Evolutionary conservation across 129 eudicot genomes (phyloP).

Genomic region (Centrapalus pauciflorus): DNA sequence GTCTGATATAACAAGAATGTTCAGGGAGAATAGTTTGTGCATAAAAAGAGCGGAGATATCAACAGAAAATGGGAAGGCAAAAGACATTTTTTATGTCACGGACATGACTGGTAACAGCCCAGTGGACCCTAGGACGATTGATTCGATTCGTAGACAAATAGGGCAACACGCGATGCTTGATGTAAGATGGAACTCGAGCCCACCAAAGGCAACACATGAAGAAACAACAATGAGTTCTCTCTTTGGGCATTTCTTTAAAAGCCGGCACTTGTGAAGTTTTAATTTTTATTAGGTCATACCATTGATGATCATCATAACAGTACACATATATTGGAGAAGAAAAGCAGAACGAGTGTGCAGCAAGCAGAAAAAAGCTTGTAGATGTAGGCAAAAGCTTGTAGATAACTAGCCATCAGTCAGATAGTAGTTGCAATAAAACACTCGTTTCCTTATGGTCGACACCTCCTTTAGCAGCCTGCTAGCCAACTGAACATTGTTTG

Average conservation of each 20-base stretch:
- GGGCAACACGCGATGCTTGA: constrained; percentile 43
- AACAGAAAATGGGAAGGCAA: constrained; percentile 53
- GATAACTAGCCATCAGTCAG: constrained; percentile 10
- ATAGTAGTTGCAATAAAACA: constrained; percentile 7
- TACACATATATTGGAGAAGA: background rate
- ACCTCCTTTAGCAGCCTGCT: too few relatives aligned
- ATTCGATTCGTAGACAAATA: constrained; percentile 52
- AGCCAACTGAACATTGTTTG: too few relatives aligned
- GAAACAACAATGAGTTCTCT: constrained; percentile 53
- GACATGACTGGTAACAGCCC: constrained; percentile 63
- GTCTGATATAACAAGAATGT: constrained; percentile 75
- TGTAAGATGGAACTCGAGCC: constrained; percentile 43
- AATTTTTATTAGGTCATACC: constrained; percentile 30
- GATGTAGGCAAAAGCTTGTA: constrained; percentile 7
- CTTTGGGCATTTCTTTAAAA: constrained; percentile 57
- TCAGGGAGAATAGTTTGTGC: constrained; percentile 71
- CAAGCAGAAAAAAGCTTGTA: background rate
- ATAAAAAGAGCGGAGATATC: constrained; percentile 70
- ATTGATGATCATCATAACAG: background rate
- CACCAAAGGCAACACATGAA: constrained; percentile 38
- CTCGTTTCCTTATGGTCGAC: too few relatives aligned
- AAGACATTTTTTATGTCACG: constrained; percentile 65
- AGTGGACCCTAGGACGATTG: constrained; percentile 59
- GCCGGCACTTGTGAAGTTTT: constrained; percentile 25
- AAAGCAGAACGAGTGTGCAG: background rate